Percentiles rank a stretch among this genome's conserved stretches.
Conservation (phyloP, 2,329 filamentous ascomycete genomes). For the Escovopsis weberi region DNA sequence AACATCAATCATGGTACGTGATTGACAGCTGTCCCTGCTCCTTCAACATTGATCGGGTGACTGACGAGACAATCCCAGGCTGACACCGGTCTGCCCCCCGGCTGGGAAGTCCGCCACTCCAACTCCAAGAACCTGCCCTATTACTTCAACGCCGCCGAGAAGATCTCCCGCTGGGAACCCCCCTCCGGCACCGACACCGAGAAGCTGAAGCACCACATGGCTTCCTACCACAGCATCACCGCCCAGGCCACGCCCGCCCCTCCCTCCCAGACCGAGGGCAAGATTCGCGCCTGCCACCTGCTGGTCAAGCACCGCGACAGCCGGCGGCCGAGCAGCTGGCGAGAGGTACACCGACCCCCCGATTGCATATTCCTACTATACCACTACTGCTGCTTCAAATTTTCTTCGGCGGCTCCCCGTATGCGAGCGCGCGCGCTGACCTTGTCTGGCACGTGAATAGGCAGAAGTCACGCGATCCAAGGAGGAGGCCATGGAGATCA, state of each 20-base stretch:
- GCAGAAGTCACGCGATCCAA: constrained; percentile 76
- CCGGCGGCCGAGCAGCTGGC: constrained; percentile 83
- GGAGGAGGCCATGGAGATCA: constrained; percentile 69
- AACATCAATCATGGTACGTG: neutral
- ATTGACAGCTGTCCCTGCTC: neutral
- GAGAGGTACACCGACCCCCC: constrained; percentile 38
- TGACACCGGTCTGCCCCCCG: constrained; percentile 66
- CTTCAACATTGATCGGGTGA: neutral
- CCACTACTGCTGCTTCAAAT: too few species aligned
- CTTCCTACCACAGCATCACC: constrained; percentile 56
- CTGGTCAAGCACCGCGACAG: constrained; percentile 88
- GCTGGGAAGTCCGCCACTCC: constrained; percentile 94
- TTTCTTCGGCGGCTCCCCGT: too few species aligned
- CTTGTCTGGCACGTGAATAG: constrained; percentile 16
- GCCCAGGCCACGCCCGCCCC: constrained; percentile 27
- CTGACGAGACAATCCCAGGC: constrained; percentile 25
- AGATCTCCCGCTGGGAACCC: constrained; percentile 91
- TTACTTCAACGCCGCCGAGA: constrained; percentile 84
- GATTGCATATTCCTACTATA: too few species aligned
- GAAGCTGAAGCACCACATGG: constrained; percentile 90
- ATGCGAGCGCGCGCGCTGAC: too few species aligned
- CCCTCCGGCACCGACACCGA: constrained; percentile 79
- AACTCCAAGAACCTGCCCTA: constrained; percentile 98
- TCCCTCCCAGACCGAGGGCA: constrained; percentile 44
- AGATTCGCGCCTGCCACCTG: constrained; percentile 86